These are phyloP conservation scores for Ophiocordyceps camponoti-saundersi DNA, from an alignment of 2,329 filamentous ascomycete species.

Conservation along the genomic window DNA sequence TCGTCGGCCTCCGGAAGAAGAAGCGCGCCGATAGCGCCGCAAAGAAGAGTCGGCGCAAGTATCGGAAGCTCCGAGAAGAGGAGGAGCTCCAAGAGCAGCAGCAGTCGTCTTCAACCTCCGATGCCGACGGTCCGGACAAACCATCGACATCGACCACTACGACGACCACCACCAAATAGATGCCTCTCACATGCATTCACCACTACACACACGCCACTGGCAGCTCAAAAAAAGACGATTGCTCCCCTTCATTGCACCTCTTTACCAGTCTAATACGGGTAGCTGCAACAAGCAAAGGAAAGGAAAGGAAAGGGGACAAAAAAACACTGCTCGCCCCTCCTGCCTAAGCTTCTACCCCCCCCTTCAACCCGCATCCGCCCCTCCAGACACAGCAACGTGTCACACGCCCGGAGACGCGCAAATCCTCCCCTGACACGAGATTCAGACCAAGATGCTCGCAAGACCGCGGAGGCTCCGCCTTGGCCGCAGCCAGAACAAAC, in stretches of 20 bases:
- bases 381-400: slow-evolving; percentile 32
- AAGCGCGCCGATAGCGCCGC: slow-evolving; percentile 57
- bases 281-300: slow-evolving; percentile 5
- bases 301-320: slow-evolving; percentile 5
- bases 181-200: not conserved
- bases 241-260: slow-evolving; percentile 4
- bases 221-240: not conserved
- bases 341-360: slow-evolving; percentile 34
- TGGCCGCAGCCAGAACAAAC: slow-evolving; percentile 26
- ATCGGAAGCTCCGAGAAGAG: slow-evolving; percentile 40
- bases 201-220: not conserved
- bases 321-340: slow-evolving; percentile 38
- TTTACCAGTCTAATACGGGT: slow-evolving; percentile 17
- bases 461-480: slow-evolving; percentile 25
- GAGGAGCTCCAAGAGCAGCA: slow-evolving; percentile 10
- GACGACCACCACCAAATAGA: not conserved
- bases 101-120: not conserved
- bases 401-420: slow-evolving; percentile 30
- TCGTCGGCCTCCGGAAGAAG: slow-evolving; percentile 45
- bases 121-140: not conserved
- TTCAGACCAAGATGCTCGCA: slow-evolving; percentile 29
- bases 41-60: slow-evolving; percentile 76
- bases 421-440: slow-evolving; percentile 41
- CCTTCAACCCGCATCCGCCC: slow-evolving; percentile 25
- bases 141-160: too few species aligned